Conservation (phyloP, 805 yeast genomes). For the Metschnikowia lochheadii region DNA sequence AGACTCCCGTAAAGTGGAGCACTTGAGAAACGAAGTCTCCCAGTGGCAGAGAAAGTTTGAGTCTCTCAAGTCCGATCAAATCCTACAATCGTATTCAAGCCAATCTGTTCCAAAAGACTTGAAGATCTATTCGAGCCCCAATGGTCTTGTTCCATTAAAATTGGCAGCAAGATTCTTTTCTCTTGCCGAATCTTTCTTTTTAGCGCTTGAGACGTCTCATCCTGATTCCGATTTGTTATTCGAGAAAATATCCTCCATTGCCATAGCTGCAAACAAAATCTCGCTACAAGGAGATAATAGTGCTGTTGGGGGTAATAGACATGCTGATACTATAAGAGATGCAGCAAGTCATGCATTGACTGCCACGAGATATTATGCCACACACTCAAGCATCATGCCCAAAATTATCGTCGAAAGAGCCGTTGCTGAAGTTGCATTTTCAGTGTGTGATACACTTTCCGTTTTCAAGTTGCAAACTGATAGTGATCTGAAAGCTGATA, state of each 20-base stretch:
- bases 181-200: constrained; percentile 43
- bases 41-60: constrained; percentile 52
- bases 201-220: constrained; percentile 25
- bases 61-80: constrained; percentile 38
- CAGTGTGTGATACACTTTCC: constrained; percentile 58
- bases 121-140: constrained; percentile 25
- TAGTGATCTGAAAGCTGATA: background rate
- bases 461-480: constrained; percentile 41
- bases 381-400: constrained; percentile 64
- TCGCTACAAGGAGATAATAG: constrained; percentile 31
- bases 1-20: constrained; percentile 11
- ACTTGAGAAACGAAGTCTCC: constrained; percentile 28
- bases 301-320: constrained; percentile 11
- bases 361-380: constrained; percentile 67
- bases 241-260: constrained; percentile 47
- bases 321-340: constrained; percentile 52
- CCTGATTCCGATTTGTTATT: constrained; percentile 42
- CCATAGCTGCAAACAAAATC: constrained; percentile 42
- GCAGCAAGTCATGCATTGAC: constrained; percentile 74
- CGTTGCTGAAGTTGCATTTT: constrained; percentile 64
- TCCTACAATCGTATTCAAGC: constrained; percentile 19
- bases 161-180: constrained; percentile 46
- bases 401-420: constrained; percentile 69
- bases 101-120: constrained; percentile 23
- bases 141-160: constrained; percentile 46